Conservation (phyloP, 495 filamentous ascomycete genomes). For the Aspergillus nidulans region DNA sequence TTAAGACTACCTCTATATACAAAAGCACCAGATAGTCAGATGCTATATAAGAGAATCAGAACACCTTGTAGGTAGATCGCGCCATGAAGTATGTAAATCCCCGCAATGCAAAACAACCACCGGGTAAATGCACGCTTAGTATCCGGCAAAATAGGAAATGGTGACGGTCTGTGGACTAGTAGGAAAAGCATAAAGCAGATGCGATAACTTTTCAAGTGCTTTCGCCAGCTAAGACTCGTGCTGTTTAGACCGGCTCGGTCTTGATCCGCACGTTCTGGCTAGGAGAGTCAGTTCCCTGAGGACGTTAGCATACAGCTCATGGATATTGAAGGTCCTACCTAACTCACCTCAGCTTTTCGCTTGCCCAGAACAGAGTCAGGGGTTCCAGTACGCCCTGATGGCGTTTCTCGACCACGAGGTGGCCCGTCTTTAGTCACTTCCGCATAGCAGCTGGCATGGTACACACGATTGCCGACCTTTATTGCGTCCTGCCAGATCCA, state of each 20-base stretch:
- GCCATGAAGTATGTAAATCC: background rate
- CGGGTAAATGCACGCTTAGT: conserved; percentile 16
- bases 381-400: conserved; percentile 45
- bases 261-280: conserved; percentile 39
- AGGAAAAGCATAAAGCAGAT: background rate
- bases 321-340: background rate
- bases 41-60: background rate
- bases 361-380: conserved; percentile 71
- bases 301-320: conserved; percentile 12
- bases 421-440: conserved; percentile 70
- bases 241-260: conserved; percentile 30
- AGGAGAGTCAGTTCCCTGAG: conserved; percentile 33
- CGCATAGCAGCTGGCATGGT: conserved; percentile 82
- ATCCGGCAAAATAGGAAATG: conserved; percentile 8
- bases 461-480: conserved; percentile 71
- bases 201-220: background rate
- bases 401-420: conserved; percentile 30
- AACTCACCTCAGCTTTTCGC: conserved; percentile 67
- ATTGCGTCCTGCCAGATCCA: conserved; percentile 96
- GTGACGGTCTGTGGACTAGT: background rate
- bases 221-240: background rate
- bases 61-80: background rate
- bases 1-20: conserved; percentile 6
- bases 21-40: background rate
- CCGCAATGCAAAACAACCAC: conserved; percentile 15